phyloP scores from a whole-genome alignment of 1,284 basidiomycete genomes.

The Ustilago tritici region DNA sequence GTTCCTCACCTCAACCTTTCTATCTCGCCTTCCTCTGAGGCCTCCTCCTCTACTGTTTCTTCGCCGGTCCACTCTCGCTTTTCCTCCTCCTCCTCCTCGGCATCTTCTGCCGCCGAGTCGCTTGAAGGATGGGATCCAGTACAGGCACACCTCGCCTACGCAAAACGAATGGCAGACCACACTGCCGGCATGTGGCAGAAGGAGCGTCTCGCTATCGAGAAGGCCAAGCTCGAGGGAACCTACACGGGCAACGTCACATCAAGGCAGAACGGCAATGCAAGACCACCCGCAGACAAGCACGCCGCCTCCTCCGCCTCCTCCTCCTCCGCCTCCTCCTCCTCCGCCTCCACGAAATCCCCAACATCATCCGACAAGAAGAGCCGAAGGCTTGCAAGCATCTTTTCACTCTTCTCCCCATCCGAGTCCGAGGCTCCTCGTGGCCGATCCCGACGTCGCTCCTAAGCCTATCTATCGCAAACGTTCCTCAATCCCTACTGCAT shows the following conservation, averaged over 20 bases:
- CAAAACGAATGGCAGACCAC: conserved; percentile 32
- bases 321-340: not conserved
- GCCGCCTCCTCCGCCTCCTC: not conserved
- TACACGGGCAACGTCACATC: conserved; percentile 42
- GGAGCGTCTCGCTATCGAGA: conserved; percentile 48
- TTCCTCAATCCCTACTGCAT: not conserved
- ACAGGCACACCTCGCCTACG: conserved; percentile 41
- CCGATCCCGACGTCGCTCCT: conserved; percentile 6
- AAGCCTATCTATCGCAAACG: not conserved
- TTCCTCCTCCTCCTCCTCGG: conserved; percentile 32
- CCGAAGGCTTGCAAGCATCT: conserved; percentile 3
- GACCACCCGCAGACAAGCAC: conserved; percentile 14
- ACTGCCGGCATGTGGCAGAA: conserved; percentile 48
- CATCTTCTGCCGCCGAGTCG: conserved; percentile 17
- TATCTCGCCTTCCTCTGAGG: conserved; percentile 36
- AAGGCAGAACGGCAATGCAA: conserved; percentile 40
- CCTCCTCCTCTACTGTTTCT: conserved; percentile 26
- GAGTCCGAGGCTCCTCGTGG: not conserved
- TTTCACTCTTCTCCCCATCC: conserved; percentile 13
- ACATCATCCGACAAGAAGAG: conserved; percentile 12
- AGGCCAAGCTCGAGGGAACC: conserved; percentile 44
- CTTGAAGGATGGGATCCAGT: conserved; percentile 38
- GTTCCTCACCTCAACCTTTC: conserved; percentile 18
- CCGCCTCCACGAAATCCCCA: not conserved
- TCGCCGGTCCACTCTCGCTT: conserved; percentile 36